A percentile compares a stretch with the other conserved stretches of the same genome.
Conservation (phyloP, 495 filamentous ascomycete species). For the Penicilliopsis zonata region DNA sequence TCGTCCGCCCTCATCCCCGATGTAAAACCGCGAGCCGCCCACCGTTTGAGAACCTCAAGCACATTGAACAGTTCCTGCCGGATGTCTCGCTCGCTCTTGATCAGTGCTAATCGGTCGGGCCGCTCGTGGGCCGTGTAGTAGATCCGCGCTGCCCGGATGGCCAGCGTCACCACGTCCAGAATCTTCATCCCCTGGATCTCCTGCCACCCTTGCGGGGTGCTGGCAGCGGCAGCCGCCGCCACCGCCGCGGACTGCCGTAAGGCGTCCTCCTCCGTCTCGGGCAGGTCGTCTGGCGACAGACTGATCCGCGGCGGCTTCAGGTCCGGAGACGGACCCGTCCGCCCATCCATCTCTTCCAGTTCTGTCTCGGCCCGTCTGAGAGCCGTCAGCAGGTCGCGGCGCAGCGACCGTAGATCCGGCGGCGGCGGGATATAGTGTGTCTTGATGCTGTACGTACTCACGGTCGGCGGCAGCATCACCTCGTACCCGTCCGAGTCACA, state of each 20-base stretch:
- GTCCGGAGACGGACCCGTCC: constrained; percentile 17
- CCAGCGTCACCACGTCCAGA: constrained; percentile 81
- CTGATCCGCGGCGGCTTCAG: constrained; percentile 19
- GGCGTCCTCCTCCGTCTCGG: constrained; percentile 25
- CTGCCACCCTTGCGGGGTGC: constrained; percentile 49
- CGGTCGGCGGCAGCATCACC: constrained; percentile 84
- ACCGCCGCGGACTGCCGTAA: constrained; percentile 7
- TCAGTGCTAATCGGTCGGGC: constrained; percentile 68
- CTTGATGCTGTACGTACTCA: constrained; percentile 87
- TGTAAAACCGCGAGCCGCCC: constrained; percentile 81
- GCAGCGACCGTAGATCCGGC: constrained; percentile 66
- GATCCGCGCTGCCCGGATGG: constrained; percentile 85
- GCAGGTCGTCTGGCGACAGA: constrained; percentile 20
- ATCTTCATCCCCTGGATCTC: constrained; percentile 87
- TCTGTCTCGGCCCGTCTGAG: constrained; percentile 57
- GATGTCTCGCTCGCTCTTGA: constrained; percentile 74
- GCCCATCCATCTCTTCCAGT: constrained; percentile 38
- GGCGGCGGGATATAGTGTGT: constrained; percentile 78
- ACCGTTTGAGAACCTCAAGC: constrained; percentile 79
- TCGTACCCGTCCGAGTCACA: constrained; percentile 49
- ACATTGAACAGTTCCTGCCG: constrained; percentile 71
- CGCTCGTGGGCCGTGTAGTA: constrained; percentile 86
- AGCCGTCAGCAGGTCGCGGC: constrained; percentile 57
- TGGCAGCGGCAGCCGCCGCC: not conserved
- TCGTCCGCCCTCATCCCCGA: constrained; percentile 70